phyloP scores from a whole-genome alignment of 23 red algal species.

The Gracilaria domingensis region DNA sequence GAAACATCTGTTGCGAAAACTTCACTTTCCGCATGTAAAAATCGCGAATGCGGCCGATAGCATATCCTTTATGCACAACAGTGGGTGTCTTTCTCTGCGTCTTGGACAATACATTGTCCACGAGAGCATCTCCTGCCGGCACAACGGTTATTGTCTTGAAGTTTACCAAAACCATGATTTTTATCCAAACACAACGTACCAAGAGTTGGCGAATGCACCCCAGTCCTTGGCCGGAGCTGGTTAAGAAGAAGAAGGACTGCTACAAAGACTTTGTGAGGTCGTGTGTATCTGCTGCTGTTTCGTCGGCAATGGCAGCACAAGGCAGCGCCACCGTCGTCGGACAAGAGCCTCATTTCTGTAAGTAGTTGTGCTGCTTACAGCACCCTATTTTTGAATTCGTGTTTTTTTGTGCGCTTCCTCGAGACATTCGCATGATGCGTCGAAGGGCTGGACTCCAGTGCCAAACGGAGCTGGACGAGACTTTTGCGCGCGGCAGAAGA shows the following conservation, averaged over 20 bases:
- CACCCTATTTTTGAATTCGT: neutral
- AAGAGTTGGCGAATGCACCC: neutral
- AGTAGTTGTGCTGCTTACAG: neutral
- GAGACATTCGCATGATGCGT: no score
- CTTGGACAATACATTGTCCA: constrained; percentile 78
- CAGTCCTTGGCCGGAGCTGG: neutral
- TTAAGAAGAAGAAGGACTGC: neutral
- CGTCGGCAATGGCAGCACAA: no score
- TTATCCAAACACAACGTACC: neutral
- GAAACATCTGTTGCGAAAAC: constrained; percentile 91
- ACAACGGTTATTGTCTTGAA: constrained; percentile 89
- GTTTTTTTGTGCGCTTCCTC: no score
- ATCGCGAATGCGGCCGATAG: constrained; percentile 86
- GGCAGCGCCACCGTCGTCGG: neutral
- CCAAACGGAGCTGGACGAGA: no score
- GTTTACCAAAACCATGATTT: constrained; percentile 82
- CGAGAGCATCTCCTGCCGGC: constrained; percentile 66
- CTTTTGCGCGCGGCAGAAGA: no score
- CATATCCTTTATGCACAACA: constrained; percentile 89
- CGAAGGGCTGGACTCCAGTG: no score
- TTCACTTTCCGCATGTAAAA: constrained; percentile 99
- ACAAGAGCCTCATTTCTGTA: neutral
- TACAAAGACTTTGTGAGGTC: no score
- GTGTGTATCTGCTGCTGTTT: no score
- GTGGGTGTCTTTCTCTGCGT: constrained; percentile 94